phyloP scores from a whole-genome alignment of 2,329 filamentous ascomycete species.

The Macrophomina pseudophaseolina region DNA sequence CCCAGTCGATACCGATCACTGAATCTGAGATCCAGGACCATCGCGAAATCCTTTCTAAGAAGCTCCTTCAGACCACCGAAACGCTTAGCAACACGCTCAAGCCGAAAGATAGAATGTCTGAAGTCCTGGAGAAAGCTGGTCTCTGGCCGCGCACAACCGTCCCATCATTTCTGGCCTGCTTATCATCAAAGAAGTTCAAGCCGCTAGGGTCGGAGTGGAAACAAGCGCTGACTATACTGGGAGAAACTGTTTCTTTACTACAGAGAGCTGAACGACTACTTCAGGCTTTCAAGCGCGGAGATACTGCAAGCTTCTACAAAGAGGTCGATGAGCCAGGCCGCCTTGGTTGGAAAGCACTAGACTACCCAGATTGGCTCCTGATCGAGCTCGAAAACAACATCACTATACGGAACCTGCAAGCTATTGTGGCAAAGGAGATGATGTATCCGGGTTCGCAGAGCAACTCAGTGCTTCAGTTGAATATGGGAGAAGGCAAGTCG shows the following conservation, averaged over 20 bases:
- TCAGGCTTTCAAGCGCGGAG: neutral
- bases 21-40: neutral
- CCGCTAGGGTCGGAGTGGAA: neutral
- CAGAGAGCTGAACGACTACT: conserved; percentile 12
- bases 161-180: neutral
- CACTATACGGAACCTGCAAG: conserved; percentile 65
- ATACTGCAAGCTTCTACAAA: conserved; percentile 11
- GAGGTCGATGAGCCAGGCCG: conserved; percentile 50
- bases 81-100: neutral
- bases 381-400: conserved; percentile 69
- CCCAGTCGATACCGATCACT: neutral
- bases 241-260: neutral
- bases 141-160: conserved; percentile 1
- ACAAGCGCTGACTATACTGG: neutral
- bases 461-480: conserved; percentile 38
- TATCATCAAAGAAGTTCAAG: neutral
- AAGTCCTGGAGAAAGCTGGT: neutral
- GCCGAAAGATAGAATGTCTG: neutral
- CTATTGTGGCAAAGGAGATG: conserved; percentile 64
- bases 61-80: neutral
- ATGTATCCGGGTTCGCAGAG: conserved; percentile 29
- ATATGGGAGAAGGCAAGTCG: conserved; percentile 32
- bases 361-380: conserved; percentile 65
- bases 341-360: conserved; percentile 57
- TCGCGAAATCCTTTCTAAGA: neutral